Conservation (phyloP, 768 basidiomycete genomes). For the Pisolithus microcarpus region DNA sequence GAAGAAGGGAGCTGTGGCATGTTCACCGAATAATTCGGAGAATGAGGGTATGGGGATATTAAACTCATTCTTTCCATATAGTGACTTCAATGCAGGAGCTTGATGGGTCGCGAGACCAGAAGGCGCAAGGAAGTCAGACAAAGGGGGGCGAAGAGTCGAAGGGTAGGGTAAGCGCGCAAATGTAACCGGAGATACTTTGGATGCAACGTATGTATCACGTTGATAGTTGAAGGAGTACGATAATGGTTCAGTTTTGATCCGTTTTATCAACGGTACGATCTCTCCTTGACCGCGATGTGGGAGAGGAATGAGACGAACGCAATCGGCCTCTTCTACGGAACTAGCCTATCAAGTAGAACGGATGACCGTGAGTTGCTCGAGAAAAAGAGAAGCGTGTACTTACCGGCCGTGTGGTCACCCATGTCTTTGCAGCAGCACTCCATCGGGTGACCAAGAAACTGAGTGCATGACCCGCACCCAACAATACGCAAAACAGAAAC, state of each 20-base stretch:
- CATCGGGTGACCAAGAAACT: conserved; percentile 89
- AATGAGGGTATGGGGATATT: conserved; percentile 97
- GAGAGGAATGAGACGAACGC: conserved; percentile 74
- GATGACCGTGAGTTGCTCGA: not conserved
- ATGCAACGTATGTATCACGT: conserved; percentile 81
- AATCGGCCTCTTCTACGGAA: conserved; percentile 66
- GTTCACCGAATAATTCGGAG: conserved; percentile 84
- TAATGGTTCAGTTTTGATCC: conserved; percentile 43
- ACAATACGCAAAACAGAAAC: conserved; percentile 80
- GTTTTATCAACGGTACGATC: conserved; percentile 72
- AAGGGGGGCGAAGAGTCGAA: conserved; percentile 58
- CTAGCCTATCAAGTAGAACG: conserved; percentile 35
- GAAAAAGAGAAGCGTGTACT: not conserved
- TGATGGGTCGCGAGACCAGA: conserved; percentile 45
- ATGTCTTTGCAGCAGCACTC: conserved; percentile 73
- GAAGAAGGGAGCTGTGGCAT: conserved; percentile 98
- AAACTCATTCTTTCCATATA: conserved; percentile 93
- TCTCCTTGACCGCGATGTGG: conserved; percentile 83
- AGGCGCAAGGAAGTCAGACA: conserved; percentile 57
- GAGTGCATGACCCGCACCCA: conserved; percentile 84
- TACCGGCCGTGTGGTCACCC: conserved; percentile 75
- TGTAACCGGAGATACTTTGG: conserved; percentile 44
- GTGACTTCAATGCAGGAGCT: conserved; percentile 44
- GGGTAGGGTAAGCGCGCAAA: conserved; percentile 89
- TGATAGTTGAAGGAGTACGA: conserved; percentile 92